Evolutionary conservation across 257 asterid species (phyloP), one percentile per base, ranked within the genome.

Genomic region (Petunia secreta): DNA sequence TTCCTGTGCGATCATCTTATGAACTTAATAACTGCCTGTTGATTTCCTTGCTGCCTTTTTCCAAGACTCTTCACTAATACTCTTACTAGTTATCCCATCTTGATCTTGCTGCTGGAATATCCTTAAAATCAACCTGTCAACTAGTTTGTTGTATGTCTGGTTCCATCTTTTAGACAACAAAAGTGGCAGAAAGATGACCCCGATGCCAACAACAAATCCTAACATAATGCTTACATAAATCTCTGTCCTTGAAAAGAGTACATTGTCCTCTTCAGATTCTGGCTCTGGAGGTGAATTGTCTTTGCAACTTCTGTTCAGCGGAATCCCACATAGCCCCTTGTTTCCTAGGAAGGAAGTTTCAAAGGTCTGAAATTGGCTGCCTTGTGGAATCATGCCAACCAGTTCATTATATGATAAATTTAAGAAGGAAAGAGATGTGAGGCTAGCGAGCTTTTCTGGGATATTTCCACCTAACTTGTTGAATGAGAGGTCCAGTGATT

Each of bases 321-420:
- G 85, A 41, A 79, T 58, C 37, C 89, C 89, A 34, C 88, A 84
- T 8, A 86, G 25, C 11, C 81, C 87, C 65, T 41, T 37, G 53
- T 86, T 86, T 59, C 86, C 92, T 75, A 10, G 39, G 38, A 66
- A 89, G 1, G 85, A 84, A 1, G 34, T 78, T 43, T 83, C 9
- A 48, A 86, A 87, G 68, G 89, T 84, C 2, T 81, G 81, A 39
- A 83, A 25, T 66, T 89, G 89, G 41, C 5, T 40, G 13, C 87
- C 89, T 8, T 5, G 55, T 8, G 90, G 90, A n/a, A 89, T 85
- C 81, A 37, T 50, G 14, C 91, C 89, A 0, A 25, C 63, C 62
- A 89, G 54, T 3, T 85, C 41, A 81, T 89, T 87, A 79, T 77
- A 63, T 37, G 91, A 86, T 64, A 87, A n/a, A 43, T 87, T 89